Evolutionary conservation across 129 eudicot species (phyloP).

Genomic region (Chrysanthemum makinoi): DNA sequence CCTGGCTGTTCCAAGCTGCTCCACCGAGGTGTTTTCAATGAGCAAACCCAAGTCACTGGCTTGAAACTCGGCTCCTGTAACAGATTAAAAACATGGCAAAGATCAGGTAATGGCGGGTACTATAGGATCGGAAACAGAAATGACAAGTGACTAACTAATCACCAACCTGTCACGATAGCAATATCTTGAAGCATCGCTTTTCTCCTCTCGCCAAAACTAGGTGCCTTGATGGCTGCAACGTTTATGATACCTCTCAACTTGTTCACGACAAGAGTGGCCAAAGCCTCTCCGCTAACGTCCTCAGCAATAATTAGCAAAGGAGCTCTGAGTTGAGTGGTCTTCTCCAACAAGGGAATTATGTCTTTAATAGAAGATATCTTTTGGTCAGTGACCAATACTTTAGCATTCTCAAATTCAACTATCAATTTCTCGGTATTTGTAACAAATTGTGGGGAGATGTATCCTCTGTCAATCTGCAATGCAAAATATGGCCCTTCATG

Average conservation of each 20-base stretch:
- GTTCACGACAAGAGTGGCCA: constrained; percentile 92
- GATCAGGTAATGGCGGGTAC: background rate
- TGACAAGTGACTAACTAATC: background rate
- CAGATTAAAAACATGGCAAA: background rate
- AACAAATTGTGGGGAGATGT: constrained; percentile 89
- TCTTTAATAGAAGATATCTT: constrained; percentile 84
- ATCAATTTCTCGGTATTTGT: constrained; percentile 76
- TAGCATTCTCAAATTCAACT: constrained; percentile 89
- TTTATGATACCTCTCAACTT: constrained; percentile 72
- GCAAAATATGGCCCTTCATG: background rate
- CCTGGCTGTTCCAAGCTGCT: constrained; percentile 85
- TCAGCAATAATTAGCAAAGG: constrained; percentile 78
- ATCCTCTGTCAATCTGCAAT: constrained; percentile 87
- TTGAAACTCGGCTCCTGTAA: constrained; percentile 85
- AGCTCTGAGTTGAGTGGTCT: constrained; percentile 75
- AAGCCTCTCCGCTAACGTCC: constrained; percentile 81
- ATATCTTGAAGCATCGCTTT: constrained; percentile 92
- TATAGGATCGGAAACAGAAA: background rate
- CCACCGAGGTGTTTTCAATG: constrained; percentile 65
- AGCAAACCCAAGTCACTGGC: constrained; percentile 79
- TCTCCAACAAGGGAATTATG: constrained; percentile 80
- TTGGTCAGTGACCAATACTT: constrained; percentile 86
- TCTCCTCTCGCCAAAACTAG: constrained; percentile 86
- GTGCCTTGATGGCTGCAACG: constrained; percentile 87
- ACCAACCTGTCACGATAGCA: constrained; percentile 78